phyloP scores from a whole-genome alignment of 202 grass and related monocot genomes.

The Bolboschoenoplectus hybrid region DNA sequence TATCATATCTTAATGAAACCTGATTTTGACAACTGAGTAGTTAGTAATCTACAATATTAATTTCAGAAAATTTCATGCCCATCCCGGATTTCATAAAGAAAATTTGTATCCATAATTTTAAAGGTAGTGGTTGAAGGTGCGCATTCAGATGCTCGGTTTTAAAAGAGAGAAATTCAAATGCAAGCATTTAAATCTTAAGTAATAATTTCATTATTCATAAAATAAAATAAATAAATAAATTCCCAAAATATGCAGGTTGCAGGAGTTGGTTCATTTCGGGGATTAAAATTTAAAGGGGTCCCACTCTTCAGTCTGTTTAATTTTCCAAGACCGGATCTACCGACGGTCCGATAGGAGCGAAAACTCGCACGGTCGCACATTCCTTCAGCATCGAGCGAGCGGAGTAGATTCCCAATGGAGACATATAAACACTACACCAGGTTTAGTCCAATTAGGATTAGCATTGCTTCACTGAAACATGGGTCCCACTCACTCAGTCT shows the following conservation, averaged over 20 bases:
- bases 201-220: neutral
- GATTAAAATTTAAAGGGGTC: neutral
- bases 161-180: neutral
- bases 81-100: neutral
- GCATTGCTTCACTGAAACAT: neutral
- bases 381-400: neutral
- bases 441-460: neutral
- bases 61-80: neutral
- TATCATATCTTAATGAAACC: neutral
- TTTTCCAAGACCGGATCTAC: neutral
- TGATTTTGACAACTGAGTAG: neutral
- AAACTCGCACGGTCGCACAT: neutral
- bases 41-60: neutral
- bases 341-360: neutral
- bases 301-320: neutral
- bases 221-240: neutral
- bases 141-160: neutral
- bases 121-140: neutral
- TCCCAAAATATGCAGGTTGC: neutral
- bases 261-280: neutral
- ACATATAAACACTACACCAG: neutral
- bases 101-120: neutral
- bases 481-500: neutral
- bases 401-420: constrained; percentile 13
- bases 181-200: neutral